Percentiles rank a stretch among this genome's conserved stretches.
Evolutionary conservation across 768 basidiomycete species (phyloP).

Genomic region (Podaxis carcinomalis): DNA sequence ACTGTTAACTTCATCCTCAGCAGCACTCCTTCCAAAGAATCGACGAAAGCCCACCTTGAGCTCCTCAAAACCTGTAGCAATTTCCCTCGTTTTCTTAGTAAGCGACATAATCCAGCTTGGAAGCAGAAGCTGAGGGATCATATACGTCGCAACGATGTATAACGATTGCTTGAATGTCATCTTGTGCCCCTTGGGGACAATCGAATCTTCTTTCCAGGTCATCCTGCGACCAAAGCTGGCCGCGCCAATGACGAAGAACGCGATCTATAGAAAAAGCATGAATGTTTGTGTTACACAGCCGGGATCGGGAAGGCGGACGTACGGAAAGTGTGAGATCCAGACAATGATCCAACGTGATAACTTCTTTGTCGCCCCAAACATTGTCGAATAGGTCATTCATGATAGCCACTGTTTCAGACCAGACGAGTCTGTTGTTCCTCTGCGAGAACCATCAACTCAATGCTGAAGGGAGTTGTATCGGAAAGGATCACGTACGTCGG

Average conservation of each 20-base stretch:
- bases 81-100: constrained; percentile 25
- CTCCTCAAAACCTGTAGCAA: constrained; percentile 34
- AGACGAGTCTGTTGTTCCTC: constrained; percentile 45
- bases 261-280: constrained; percentile 30
- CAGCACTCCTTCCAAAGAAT: neutral
- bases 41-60: constrained; percentile 24
- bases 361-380: constrained; percentile 40
- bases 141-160: constrained; percentile 33
- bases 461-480: neutral
- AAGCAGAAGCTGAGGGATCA: constrained; percentile 31
- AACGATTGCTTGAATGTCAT: constrained; percentile 49
- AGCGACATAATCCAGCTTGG: constrained; percentile 35
- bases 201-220: constrained; percentile 39
- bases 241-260: constrained; percentile 49
- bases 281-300: neutral
- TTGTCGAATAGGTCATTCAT: constrained; percentile 40
- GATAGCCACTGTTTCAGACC: constrained; percentile 39
- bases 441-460: constrained; percentile 11
- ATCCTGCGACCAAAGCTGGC: constrained; percentile 54
- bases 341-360: constrained; percentile 40
- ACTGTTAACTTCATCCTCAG: constrained; percentile 11
- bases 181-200: constrained; percentile 36
- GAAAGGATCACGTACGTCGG: constrained; percentile 35
- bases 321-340: constrained; percentile 53
- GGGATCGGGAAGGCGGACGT: constrained; percentile 9